A percentile compares a stretch with the other conserved stretches of the same genome.
phyloP scores from a whole-genome alignment of 345 rosid species.

The Lumnitzera racemosa region DNA sequence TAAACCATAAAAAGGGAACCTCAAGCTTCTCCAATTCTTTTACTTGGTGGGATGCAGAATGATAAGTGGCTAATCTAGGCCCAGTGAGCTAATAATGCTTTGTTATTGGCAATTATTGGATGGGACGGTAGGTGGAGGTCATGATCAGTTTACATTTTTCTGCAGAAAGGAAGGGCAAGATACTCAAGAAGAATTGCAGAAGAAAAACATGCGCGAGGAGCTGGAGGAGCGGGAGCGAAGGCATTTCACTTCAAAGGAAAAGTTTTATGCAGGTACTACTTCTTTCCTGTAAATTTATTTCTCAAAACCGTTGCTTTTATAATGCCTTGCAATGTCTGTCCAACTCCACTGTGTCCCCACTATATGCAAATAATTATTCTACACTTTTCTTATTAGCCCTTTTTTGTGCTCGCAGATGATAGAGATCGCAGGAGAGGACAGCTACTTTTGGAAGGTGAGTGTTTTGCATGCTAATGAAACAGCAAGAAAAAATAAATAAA shows the following conservation, averaged over 20 bases:
- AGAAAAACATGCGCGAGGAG: slow-evolving; percentile 78
- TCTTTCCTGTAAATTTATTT: background rate
- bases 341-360: too few relatives aligned
- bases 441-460: slow-evolving; percentile 68
- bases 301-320: background rate
- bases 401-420: slow-evolving; percentile 48
- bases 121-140: background rate
- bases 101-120: background rate
- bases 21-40: too few relatives aligned
- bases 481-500: too few relatives aligned
- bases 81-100: too few relatives aligned
- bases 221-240: slow-evolving; percentile 85
- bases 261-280: slow-evolving; percentile 47
- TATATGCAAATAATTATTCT: too few relatives aligned
- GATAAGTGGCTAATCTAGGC: too few relatives aligned
- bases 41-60: too few relatives aligned
- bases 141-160: slow-evolving; percentile 1
- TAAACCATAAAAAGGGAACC: too few relatives aligned
- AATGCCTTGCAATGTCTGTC: too few relatives aligned
- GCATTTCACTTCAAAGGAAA: slow-evolving; percentile 87
- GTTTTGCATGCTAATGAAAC: background rate
- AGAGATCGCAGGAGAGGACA: slow-evolving; percentile 82
- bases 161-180: slow-evolving; percentile 90
- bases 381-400: background rate
- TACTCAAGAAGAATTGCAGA: slow-evolving; percentile 76